Evolutionary conservation across 2,329 filamentous ascomycete genomes (phyloP).

Genomic region (Tolypocladium paradoxum): DNA sequence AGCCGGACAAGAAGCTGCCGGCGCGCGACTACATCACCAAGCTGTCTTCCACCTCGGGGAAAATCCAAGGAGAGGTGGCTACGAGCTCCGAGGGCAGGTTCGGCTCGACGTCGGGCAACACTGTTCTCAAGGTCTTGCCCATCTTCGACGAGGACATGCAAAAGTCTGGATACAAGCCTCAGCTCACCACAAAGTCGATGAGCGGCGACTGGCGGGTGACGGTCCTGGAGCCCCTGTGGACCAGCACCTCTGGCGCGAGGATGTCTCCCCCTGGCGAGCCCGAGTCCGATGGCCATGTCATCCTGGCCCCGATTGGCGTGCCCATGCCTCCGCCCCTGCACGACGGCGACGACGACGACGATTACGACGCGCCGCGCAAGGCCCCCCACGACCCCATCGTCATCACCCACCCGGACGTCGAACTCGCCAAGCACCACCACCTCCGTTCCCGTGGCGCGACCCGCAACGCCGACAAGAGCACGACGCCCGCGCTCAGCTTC

Average conservation of each 20-base stretch:
- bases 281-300: neutral
- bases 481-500: slow-evolving; percentile 16
- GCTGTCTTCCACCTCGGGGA: slow-evolving; percentile 33
- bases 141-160: slow-evolving; percentile 21
- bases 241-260: slow-evolving; percentile 6
- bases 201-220: slow-evolving; percentile 29
- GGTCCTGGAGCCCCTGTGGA: slow-evolving; percentile 35
- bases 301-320: neutral
- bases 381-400: slow-evolving; percentile 11
- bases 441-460: neutral
- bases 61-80: slow-evolving; percentile 28
- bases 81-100: slow-evolving; percentile 25
- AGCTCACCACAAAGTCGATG: slow-evolving; percentile 30
- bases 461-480: neutral
- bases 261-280: neutral
- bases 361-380: neutral
- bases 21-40: slow-evolving; percentile 35
- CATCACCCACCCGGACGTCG: slow-evolving; percentile 5
- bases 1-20: slow-evolving; percentile 22
- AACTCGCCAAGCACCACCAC: neutral
- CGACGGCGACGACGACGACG: neutral
- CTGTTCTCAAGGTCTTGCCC: slow-evolving; percentile 31
- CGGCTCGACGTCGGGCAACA: slow-evolving; percentile 28
- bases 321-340: neutral
- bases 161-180: slow-evolving; percentile 8